These are phyloP conservation scores for Inonotus hispidus DNA, from an alignment of 1,284 basidiomycete species.

Conservation along the genomic window DNA sequence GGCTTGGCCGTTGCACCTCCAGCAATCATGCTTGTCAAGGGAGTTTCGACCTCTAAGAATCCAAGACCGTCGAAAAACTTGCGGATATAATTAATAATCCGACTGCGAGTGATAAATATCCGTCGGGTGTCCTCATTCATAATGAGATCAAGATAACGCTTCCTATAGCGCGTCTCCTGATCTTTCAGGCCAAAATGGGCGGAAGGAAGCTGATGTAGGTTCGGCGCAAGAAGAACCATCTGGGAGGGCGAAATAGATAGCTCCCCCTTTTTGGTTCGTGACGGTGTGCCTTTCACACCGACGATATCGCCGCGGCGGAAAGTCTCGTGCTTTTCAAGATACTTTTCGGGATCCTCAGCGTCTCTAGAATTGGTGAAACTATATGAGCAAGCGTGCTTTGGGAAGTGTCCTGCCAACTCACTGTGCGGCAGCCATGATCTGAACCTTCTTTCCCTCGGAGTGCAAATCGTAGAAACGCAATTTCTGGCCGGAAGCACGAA, in stretches of 20 bases:
- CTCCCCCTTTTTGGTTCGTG: conserved; percentile 95
- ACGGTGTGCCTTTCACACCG: conserved; percentile 85
- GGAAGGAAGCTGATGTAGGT: conserved; percentile 93
- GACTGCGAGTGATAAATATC: conserved; percentile 87
- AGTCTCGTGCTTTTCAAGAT: conserved; percentile 73
- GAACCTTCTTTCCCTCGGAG: conserved; percentile 89
- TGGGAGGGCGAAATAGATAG: conserved; percentile 83
- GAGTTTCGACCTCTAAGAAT: conserved; percentile 99
- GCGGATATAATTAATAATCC: conserved; percentile 87
- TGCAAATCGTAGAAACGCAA: conserved; percentile 95
- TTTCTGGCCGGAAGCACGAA: conserved; percentile 80
- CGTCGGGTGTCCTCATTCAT: conserved; percentile 89
- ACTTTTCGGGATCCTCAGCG: conserved; percentile 63
- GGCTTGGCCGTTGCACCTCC: conserved; percentile 98
- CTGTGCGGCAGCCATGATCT: conserved; percentile 93
- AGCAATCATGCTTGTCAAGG: conserved; percentile 96
- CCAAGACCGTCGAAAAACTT: conserved; percentile 89
- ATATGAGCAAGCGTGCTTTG: not conserved
- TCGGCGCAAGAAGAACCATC: conserved; percentile 90
- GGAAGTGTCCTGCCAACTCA: conserved; percentile 35
- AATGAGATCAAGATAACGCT: conserved; percentile 98
- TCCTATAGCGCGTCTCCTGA: conserved; percentile 95
- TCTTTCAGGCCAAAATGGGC: conserved; percentile 91
- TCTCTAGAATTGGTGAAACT: conserved; percentile 42
- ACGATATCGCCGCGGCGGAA: conserved; percentile 97